phyloP scores from a whole-genome alignment of 1,284 basidiomycete species.

The Malassezia pachydermatis region DNA sequence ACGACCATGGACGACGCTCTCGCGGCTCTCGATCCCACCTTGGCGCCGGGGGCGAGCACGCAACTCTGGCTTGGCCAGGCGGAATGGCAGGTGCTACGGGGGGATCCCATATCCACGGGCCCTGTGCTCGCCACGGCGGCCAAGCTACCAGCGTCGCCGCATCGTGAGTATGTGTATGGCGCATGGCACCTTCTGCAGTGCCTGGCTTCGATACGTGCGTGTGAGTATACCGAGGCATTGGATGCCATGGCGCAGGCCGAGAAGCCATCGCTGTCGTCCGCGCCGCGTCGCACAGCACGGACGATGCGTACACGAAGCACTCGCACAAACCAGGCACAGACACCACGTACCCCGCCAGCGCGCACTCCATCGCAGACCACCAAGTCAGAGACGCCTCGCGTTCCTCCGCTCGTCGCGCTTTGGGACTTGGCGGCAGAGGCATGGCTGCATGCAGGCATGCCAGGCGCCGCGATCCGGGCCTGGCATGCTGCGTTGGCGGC shows the following conservation, averaged over 20 bases:
- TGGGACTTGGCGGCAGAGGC: background rate
- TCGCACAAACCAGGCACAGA: background rate
- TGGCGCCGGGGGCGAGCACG: slow-evolving; percentile 24
- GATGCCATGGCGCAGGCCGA: background rate
- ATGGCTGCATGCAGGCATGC: background rate
- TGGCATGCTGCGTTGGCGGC: too few species aligned
- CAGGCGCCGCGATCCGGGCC: background rate
- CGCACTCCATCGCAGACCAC: too few species aligned
- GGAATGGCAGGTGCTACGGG: slow-evolving; percentile 23
- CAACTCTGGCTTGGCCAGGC: slow-evolving; percentile 20
- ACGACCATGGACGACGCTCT: slow-evolving; percentile 16
- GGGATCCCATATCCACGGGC: background rate
- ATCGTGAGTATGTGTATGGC: too few species aligned
- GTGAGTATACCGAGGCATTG: background rate
- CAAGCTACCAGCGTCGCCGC: background rate
- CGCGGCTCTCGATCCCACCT: slow-evolving; percentile 10
- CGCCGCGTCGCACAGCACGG: background rate
- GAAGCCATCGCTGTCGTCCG: background rate
- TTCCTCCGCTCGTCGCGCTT: background rate
- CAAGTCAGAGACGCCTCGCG: too few species aligned
- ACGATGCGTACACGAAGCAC: background rate
- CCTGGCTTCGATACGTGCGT: background rate
- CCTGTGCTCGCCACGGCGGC: background rate
- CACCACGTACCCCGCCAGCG: background rate
- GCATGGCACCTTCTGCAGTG: background rate